These are phyloP conservation scores for Metroxylon sagu DNA, from an alignment of 176 grass and related monocot species.

Conservation along the genomic window DNA sequence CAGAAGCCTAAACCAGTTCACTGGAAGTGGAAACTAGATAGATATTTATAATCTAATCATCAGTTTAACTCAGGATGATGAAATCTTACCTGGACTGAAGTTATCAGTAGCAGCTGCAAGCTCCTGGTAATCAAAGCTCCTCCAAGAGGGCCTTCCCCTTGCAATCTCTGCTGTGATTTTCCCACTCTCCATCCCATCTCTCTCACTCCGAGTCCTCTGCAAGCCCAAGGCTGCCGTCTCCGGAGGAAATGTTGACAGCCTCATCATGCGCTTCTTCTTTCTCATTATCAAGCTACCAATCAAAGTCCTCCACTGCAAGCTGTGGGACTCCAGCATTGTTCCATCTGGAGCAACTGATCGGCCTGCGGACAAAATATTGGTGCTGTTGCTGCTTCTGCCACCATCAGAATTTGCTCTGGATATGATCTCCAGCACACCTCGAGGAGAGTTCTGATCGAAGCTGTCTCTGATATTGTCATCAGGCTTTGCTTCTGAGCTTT, in stretches of 20 bases:
- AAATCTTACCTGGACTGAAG: conserved; percentile 70
- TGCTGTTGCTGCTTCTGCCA: background rate
- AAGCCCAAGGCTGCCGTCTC: conserved; percentile 35
- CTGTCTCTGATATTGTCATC: background rate
- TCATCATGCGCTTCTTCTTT: conserved; percentile 64
- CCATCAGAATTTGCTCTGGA: conserved; percentile 34
- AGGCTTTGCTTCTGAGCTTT: conserved; percentile 3
- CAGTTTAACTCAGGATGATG: no score
- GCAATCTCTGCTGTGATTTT: conserved; percentile 40
- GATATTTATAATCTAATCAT: no score
- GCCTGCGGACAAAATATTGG: conserved; percentile 36
- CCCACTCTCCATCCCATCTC: conserved; percentile 39
- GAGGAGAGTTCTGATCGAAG: conserved; percentile 7
- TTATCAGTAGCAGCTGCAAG: conserved; percentile 66
- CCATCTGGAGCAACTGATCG: conserved; percentile 18
- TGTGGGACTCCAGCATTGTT: conserved; percentile 22
- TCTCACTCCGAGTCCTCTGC: conserved; percentile 37
- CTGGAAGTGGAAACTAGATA: no score
- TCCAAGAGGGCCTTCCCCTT: conserved; percentile 84
- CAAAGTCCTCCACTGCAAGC: conserved; percentile 62
- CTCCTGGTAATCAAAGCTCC: conserved; percentile 80
- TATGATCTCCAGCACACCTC: conserved; percentile 1
- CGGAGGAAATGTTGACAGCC: conserved; percentile 59
- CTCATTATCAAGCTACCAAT: conserved; percentile 57
- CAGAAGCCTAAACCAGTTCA: no score